Percentiles rank a stretch among this genome's conserved stretches.
These are phyloP conservation scores for Mucor indicus DNA, from an alignment of 371 early-diverging fungal genomes.

Conservation along the genomic window DNA sequence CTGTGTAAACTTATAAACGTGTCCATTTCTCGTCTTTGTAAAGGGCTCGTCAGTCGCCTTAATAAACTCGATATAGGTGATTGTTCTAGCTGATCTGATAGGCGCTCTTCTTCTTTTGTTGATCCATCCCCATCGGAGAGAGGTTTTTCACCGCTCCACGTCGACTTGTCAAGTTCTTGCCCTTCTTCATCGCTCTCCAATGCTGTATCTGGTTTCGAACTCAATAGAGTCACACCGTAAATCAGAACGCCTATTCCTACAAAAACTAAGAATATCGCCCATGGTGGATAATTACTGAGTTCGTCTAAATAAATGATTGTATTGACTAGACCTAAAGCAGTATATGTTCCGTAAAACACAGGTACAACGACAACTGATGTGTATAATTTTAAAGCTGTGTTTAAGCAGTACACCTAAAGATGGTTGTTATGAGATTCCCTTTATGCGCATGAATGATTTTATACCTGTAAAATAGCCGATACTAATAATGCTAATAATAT, in stretches of 20 bases:
- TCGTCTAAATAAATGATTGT: constrained; percentile 64
- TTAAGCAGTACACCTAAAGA: constrained; percentile 70
- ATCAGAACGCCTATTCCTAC: constrained; percentile 58
- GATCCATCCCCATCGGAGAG: no score
- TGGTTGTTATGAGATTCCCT: no score
- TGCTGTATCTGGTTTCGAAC: constrained; percentile 53
- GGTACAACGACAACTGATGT: constrained; percentile 69
- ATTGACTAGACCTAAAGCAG: constrained; percentile 62
- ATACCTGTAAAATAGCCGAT: constrained; percentile 63
- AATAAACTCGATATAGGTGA: no score
- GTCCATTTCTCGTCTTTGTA: no score
- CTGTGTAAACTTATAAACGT: no score
- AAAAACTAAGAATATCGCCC: constrained; percentile 56
- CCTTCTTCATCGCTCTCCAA: no score
- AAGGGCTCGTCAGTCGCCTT: no score
- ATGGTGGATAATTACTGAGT: constrained; percentile 54
- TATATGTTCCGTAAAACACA: constrained; percentile 71
- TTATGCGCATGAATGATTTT: no score
- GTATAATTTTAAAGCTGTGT: constrained; percentile 61
- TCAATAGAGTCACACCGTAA: constrained; percentile 55
- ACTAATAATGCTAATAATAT: constrained; percentile 54
- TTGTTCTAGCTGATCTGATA: no score
- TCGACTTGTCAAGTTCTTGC: no score
- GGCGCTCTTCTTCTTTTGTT: no score
- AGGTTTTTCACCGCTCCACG: no score